Percentiles rank a stretch among this genome's conserved stretches.
Evolutionary conservation across 2,329 filamentous ascomycete species (phyloP).

Genomic region (Ceratocystis ficicola): DNA sequence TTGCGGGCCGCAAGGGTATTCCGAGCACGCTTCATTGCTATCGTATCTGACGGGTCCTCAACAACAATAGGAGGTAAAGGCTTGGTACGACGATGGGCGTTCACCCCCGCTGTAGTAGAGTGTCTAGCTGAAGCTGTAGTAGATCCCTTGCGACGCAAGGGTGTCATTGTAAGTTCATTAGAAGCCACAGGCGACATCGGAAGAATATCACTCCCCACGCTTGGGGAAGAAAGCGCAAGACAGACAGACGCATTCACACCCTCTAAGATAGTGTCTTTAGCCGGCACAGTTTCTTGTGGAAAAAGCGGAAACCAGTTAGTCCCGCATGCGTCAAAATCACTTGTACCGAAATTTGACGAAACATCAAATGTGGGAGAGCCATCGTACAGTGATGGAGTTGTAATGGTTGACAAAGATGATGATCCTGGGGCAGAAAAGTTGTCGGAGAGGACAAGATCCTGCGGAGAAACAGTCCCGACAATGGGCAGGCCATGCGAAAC

Average conservation of each 20-base stretch:
- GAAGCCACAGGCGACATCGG: slow-evolving; percentile 8
- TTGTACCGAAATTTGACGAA: slow-evolving; percentile 60
- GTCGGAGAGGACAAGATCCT: slow-evolving; percentile 63
- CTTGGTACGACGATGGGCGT: slow-evolving; percentile 65
- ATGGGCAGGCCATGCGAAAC: slow-evolving; percentile 30
- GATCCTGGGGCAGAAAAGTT: slow-evolving; percentile 70
- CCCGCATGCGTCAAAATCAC: slow-evolving; percentile 43
- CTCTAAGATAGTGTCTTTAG: slow-evolving; percentile 25
- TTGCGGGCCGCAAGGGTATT: slow-evolving; percentile 91
- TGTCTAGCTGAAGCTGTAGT: slow-evolving; percentile 37
- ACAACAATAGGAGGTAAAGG: slow-evolving; percentile 66
- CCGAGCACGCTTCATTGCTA: slow-evolving; percentile 84
- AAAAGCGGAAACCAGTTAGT: slow-evolving; percentile 64
- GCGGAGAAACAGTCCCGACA: slow-evolving; percentile 67
- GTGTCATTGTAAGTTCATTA: neutral
- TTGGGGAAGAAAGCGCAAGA: slow-evolving; percentile 15
- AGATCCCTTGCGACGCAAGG: slow-evolving; percentile 15
- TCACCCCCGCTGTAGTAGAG: slow-evolving; percentile 58
- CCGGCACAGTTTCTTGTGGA: slow-evolving; percentile 34
- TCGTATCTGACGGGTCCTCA: slow-evolving; percentile 57
- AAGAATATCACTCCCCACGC: neutral
- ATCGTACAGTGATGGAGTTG: slow-evolving; percentile 67
- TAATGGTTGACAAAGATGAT: slow-evolving; percentile 67
- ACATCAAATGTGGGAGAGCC: slow-evolving; percentile 59
- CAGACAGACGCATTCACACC: slow-evolving; percentile 17